These are phyloP conservation scores for Tripidium arundinaceum DNA, from an alignment of 202 grass and related monocot genomes.

Conservation along the genomic window DNA sequence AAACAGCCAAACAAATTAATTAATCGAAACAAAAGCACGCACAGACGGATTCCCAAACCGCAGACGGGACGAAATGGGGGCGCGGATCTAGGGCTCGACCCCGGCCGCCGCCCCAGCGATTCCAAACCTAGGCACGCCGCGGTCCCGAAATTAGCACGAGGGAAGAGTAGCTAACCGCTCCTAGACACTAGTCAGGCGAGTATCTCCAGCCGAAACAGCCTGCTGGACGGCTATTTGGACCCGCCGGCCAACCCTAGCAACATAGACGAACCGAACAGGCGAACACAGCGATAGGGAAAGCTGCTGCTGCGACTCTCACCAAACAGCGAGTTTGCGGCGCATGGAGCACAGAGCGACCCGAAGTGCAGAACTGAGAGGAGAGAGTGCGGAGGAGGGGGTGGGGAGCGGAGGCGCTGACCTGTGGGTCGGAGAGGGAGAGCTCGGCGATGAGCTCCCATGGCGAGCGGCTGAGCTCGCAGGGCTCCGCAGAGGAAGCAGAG, in stretches of 20 bases:
- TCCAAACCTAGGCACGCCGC: neutral
- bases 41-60: neutral
- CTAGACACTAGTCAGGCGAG: neutral
- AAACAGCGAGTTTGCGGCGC: neutral
- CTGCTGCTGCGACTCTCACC: neutral
- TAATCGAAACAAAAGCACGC: neutral
- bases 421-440: conserved; percentile 36
- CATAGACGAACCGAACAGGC: conserved; percentile 19
- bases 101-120: neutral
- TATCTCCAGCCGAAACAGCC: too few relatives aligned
- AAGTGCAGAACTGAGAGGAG: neutral
- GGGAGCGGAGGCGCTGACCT: conserved; percentile 28
- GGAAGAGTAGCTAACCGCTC: conserved; percentile 13
- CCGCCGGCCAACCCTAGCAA: conserved; percentile 25
- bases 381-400: neutral
- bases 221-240: neutral
- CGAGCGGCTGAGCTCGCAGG: conserved; percentile 55
- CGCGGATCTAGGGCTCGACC: conserved; percentile 41
- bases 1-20: neutral
- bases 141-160: conserved; percentile 29
- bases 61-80: conserved; percentile 6
- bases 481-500: neutral
- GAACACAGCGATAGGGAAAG: neutral
- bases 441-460: conserved; percentile 53
- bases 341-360: neutral